Evolutionary conservation across 176 grass and related monocot species (phyloP).

Genomic region (Aegilops longissima): DNA sequence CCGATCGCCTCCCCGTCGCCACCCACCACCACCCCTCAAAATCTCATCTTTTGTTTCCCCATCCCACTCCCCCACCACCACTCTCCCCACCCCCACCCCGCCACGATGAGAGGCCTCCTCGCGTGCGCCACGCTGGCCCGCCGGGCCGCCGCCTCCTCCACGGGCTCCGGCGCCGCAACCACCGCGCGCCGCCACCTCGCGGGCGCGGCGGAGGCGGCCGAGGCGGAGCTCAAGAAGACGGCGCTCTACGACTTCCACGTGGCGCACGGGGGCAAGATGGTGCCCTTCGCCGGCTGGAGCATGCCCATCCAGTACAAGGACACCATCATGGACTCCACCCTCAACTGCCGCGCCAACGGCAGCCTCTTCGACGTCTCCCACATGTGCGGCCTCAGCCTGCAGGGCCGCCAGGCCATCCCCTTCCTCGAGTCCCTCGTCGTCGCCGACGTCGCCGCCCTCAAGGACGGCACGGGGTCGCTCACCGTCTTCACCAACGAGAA

Average conservation of each 20-base stretch:
- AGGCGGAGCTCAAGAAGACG: conserved; percentile 90
- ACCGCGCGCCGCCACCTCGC: conserved; percentile 50
- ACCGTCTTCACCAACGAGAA: conserved; percentile 88
- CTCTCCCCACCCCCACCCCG: background rate
- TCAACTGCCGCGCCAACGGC: conserved; percentile 84
- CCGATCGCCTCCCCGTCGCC: conserved; percentile 41
- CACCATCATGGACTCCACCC: conserved; percentile 97
- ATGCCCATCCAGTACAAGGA: conserved; percentile 99
- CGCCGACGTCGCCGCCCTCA: conserved; percentile 69
- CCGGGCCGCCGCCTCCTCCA: conserved; percentile 28
- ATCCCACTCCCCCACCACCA: conserved; percentile 2
- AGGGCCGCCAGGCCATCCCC: conserved; percentile 48
- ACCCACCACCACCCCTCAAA: conserved; percentile 26
- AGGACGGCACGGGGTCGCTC: conserved; percentile 68
- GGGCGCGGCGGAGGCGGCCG: conserved; percentile 53
- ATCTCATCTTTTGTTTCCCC: conserved; percentile 2
- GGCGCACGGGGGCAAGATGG: conserved; percentile 88
- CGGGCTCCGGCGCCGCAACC: background rate
- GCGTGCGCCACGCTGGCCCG: conserved; percentile 58
- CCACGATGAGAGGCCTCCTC: conserved; percentile 70
- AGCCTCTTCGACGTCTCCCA: conserved; percentile 97
- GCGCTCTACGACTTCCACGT: conserved; percentile 95
- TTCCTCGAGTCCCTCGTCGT: conserved; percentile 94
- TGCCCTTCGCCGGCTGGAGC: conserved; percentile 96
- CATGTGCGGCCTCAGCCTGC: conserved; percentile 91